A percentile compares a stretch with the other conserved stretches of the same genome.
These are phyloP conservation scores for Linnemannia exigua DNA, from an alignment of 192 early-diverging fungal genomes.

Conservation along the genomic window DNA sequence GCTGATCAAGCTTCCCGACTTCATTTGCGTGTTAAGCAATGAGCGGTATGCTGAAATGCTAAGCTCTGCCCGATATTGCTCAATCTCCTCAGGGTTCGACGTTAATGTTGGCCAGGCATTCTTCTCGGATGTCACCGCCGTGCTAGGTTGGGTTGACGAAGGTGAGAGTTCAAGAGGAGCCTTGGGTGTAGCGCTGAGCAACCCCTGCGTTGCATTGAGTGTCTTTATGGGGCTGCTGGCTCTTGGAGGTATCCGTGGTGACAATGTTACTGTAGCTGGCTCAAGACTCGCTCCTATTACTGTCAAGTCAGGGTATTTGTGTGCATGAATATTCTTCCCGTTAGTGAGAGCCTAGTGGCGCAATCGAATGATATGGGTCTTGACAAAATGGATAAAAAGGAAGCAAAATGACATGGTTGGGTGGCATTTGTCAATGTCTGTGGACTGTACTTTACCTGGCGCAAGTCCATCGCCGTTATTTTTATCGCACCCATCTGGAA, in stretches of 20 bases:
- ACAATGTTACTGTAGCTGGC: conserved; percentile 3
- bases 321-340: neutral
- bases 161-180: conserved; percentile 30
- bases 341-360: neutral
- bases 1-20: conserved; percentile 19
- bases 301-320: neutral
- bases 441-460: neutral
- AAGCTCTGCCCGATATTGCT: conserved; percentile 49
- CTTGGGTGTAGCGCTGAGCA: conserved; percentile 18
- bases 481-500: neutral
- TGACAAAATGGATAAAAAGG: neutral
- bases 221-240: neutral
- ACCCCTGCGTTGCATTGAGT: neutral
- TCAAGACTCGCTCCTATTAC: neutral
- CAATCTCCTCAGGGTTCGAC: conserved; percentile 48
- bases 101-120: conserved; percentile 28
- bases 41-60: conserved; percentile 54
- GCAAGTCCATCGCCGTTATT: neutral
- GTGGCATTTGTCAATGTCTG: neutral
- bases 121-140: conserved; percentile 28
- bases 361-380: neutral
- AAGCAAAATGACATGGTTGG: neutral
- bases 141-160: conserved; percentile 42
- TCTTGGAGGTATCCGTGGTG: conserved; percentile 19
- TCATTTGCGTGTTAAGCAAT: conserved; percentile 42